Conservation (phyloP, 768 basidiomycete genomes). For the Lactarius trivialis region DNA sequence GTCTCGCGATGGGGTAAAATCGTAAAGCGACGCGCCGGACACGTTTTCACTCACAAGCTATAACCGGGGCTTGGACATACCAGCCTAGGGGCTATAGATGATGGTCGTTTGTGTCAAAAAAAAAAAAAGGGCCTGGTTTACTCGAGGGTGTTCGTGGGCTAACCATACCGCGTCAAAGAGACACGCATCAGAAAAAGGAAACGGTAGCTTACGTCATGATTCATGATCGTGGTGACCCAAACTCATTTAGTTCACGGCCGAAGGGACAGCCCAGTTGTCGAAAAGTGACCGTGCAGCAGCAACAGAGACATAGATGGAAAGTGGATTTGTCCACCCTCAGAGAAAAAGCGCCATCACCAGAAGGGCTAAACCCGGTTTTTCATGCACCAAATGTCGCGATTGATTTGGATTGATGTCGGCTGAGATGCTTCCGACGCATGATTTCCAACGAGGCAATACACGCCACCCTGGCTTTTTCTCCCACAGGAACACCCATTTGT, state of each 20-base stretch:
- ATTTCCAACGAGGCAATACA: neutral
- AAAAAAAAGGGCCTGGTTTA: neutral
- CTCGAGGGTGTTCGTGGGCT: neutral
- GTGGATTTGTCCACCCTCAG: neutral
- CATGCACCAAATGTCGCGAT: neutral
- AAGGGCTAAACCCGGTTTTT: neutral
- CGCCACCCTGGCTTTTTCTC: neutral
- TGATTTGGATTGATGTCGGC: neutral
- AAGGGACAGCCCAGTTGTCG: neutral
- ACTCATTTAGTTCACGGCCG: neutral
- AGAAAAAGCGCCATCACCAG: neutral
- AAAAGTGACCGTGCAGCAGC: neutral
- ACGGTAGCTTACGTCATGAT: constrained; percentile 14
- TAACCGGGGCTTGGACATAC: neutral
- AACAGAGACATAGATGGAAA: neutral
- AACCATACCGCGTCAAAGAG: neutral
- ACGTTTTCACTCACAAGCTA: constrained; percentile 2
- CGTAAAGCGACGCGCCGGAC: neutral
- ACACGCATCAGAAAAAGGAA: constrained; percentile 18
- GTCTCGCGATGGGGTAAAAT: neutral
- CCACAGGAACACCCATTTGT: neutral
- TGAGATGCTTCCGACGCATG: neutral
- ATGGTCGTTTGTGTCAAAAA: constrained; percentile 8
- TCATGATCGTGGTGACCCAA: constrained; percentile 1
- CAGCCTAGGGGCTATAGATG: neutral